Evolutionary conservation across 1,284 basidiomycete genomes (phyloP).

Genomic region (Apiotrichum gamsii): DNA sequence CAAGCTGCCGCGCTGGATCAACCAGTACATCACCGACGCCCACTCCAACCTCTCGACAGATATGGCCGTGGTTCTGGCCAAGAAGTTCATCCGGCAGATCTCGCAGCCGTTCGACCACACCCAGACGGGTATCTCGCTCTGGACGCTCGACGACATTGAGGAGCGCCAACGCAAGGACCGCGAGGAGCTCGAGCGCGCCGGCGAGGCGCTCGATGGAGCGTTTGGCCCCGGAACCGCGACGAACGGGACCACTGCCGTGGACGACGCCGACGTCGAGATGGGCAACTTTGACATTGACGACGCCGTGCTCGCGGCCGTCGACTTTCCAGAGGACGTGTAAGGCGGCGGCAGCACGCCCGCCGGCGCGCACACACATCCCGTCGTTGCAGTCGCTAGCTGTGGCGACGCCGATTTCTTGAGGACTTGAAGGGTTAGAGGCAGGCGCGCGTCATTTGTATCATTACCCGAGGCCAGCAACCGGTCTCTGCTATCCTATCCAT

Average conservation of each 20-base stretch:
- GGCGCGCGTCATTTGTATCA: constrained; percentile 4
- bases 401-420: no score
- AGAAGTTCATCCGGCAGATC: constrained; percentile 94
- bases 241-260: constrained; percentile 7
- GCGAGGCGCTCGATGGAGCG: constrained; percentile 21
- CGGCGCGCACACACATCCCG: no score
- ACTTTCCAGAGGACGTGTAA: constrained; percentile 24
- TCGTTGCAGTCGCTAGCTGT: no score
- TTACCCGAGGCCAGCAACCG: constrained; percentile 2
- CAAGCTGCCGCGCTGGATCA: constrained; percentile 98
- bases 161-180: constrained; percentile 36
- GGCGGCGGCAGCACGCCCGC: no score
- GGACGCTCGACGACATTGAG: constrained; percentile 59
- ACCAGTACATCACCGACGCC: constrained; percentile 96
- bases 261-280: constrained; percentile 22
- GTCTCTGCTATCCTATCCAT: constrained; percentile 1
- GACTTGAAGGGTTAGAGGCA: neutral
- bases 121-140: constrained; percentile 87
- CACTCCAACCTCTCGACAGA: constrained; percentile 97
- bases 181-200: constrained; percentile 32
- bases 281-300: constrained; percentile 35
- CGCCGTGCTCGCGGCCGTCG: constrained; percentile 30
- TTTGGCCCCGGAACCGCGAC: constrained; percentile 9
- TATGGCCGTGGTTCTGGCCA: constrained; percentile 93
- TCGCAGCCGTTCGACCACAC: constrained; percentile 95